Conservation (phyloP, 1,284 basidiomycete species). For the Boletellus deceptivus region DNA sequence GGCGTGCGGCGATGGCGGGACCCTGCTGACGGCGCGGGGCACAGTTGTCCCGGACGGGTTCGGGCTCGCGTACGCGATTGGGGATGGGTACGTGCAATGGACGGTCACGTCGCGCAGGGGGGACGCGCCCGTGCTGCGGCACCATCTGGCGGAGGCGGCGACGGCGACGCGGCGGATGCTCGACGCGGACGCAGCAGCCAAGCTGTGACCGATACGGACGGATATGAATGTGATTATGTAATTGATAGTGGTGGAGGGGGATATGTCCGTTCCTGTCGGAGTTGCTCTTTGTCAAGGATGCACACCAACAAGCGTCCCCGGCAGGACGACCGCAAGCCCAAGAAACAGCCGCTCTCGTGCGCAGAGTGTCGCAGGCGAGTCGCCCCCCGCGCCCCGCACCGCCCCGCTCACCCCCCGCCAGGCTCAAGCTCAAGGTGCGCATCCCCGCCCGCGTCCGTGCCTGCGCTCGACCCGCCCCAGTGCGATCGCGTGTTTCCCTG, state of each 20-base stretch:
- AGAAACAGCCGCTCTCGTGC: slow-evolving; percentile 51
- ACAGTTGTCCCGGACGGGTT: slow-evolving; percentile 87
- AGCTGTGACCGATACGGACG: slow-evolving; percentile 25
- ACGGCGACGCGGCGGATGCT: slow-evolving; percentile 76
- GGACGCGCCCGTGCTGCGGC: slow-evolving; percentile 61
- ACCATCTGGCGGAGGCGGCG: slow-evolving; percentile 78
- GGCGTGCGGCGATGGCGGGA: background rate
- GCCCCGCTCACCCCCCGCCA: slow-evolving; percentile 11
- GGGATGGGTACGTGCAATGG: slow-evolving; percentile 86
- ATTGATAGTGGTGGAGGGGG: slow-evolving; percentile 22
- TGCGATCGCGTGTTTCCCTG: slow-evolving; percentile 59
- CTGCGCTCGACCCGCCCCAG: slow-evolving; percentile 26
- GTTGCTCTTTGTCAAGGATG: slow-evolving; percentile 23
- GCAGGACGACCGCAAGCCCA: slow-evolving; percentile 24
- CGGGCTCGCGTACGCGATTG: slow-evolving; percentile 91
- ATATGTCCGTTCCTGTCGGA: slow-evolving; percentile 33
- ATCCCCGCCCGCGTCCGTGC: background rate
- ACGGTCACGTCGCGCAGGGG: slow-evolving; percentile 84
- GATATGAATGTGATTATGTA: slow-evolving; percentile 21
- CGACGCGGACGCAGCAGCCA: slow-evolving; percentile 28
- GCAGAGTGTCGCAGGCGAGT: slow-evolving; percentile 57
- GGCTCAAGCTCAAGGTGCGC: slow-evolving; percentile 48
- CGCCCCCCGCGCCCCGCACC: background rate
- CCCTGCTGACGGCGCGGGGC: slow-evolving; percentile 2
- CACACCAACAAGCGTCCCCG: slow-evolving; percentile 30